Percentiles rank a stretch among this genome's conserved stretches.
These are phyloP conservation scores for Cryptosporidium sp. DNA, from an alignment of 169 alveolate genomes.

Conservation along the genomic window DNA sequence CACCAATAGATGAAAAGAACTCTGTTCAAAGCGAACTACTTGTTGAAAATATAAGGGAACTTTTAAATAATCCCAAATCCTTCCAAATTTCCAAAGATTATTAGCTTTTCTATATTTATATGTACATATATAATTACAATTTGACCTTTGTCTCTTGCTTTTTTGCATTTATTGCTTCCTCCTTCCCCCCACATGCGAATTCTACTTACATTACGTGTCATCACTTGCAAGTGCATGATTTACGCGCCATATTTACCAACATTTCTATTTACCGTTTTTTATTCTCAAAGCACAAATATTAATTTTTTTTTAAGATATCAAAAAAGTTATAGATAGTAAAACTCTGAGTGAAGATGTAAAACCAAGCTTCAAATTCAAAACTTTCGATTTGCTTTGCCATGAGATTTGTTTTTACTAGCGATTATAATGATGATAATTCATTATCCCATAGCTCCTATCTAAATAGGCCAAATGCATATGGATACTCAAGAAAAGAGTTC, in stretches of 20 bases:
- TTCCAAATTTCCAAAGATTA: constrained; percentile 6
- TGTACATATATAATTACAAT: background rate
- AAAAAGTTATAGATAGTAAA: background rate
- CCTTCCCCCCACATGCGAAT: background rate
- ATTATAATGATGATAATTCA: background rate
- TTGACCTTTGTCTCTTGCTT: background rate
- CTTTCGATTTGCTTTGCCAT: background rate
- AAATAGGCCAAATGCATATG: constrained; percentile 29
- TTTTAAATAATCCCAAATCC: constrained; percentile 38
- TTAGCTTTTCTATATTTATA: background rate
- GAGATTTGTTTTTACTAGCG: constrained; percentile 26
- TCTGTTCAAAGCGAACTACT: background rate
- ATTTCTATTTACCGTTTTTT: background rate
- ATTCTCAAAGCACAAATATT: background rate
- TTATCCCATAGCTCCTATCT: constrained; percentile 10
- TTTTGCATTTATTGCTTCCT: background rate
- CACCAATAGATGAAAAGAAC: constrained; percentile 11
- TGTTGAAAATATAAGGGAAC: constrained; percentile 46
- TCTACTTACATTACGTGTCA: background rate
- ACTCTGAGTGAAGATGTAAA: background rate
- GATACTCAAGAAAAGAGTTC: constrained; percentile 32
- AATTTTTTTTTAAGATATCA: background rate
- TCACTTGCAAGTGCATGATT: constrained; percentile 1
- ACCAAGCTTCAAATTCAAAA: background rate
- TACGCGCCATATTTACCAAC: background rate